These are phyloP conservation scores for Candida maesae DNA, from an alignment of 805 yeast species.

Conservation along the genomic window DNA sequence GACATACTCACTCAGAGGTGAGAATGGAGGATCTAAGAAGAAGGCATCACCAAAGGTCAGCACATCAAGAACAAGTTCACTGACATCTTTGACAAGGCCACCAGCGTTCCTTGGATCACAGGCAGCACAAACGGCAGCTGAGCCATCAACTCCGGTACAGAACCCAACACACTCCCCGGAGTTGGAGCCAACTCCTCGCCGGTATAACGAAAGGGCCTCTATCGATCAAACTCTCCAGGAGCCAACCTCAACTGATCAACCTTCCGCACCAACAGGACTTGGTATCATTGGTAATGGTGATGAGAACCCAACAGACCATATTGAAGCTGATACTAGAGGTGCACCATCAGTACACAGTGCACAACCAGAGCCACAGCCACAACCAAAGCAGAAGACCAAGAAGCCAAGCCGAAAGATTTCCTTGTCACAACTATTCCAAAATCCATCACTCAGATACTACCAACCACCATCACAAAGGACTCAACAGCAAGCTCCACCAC, in stretches of 20 bases:
- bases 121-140: background rate
- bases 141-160: conserved; percentile 1
- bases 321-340: too few species aligned
- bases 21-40: conserved; percentile 1
- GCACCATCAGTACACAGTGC: too few species aligned
- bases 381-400: conserved; percentile 1
- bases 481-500: too few species aligned
- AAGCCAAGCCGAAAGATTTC: conserved; percentile 8
- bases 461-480: background rate
- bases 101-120: background rate
- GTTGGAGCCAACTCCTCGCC: conserved; percentile 8
- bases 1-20: conserved; percentile 18
- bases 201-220: too few species aligned
- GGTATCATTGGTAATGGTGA: background rate
- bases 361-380: too few species aligned
- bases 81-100: conserved; percentile 11
- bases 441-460: conserved; percentile 9
- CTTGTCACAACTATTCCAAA: conserved; percentile 2
- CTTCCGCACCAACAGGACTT: background rate
- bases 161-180: conserved; percentile 9
- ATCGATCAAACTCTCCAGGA: background rate
- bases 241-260: background rate
- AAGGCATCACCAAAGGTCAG: conserved; percentile 1
- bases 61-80: conserved; percentile 15
- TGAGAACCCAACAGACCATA: too few species aligned